Base-by-base conservation (phyloP, 192 early-diverging fungal species). In the Backusella circina region DNA sequence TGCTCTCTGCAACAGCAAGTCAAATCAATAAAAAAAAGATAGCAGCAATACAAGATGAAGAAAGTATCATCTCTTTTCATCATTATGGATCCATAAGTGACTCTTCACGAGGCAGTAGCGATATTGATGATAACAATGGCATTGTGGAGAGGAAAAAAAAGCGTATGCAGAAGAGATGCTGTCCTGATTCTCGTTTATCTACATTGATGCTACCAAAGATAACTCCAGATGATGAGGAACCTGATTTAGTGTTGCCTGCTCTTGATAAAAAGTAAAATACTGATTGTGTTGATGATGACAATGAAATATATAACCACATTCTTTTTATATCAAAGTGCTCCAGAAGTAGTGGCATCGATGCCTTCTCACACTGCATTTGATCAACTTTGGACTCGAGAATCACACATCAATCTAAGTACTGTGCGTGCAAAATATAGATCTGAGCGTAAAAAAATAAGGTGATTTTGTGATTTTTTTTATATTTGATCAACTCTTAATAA, bases 321-420 rank as follows among this genome's bases (percentile, higher is more conserved):
- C 9, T 67, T 5, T 30, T 28, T 35, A 66, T 50, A 33, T 71
- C 39, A 41, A 35, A 51, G 70, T 71, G 76, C 76, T 5, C 61
- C 65, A 50, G 76, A 77, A 67, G 76, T 77, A 1, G 72, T 41
- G 28, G 76, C 36, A 51, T 71, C 76, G 9, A 72, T 72, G 15
- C 61, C 64, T 1, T 37, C 71, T 23, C 21, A 41, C 8, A 31
- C 47, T 7, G 47, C 71, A 36, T 33, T 77, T 36, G 76, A 77
- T 32, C 76, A 77, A 30, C 30, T 77, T 30, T 72, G 72, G 12
- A 28, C 72, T 41, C 54, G 71, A 30, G 37, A 71, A 37, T 67
- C 76, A 4, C 70, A 77, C 37, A 65, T 77, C 41, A 77, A 77
- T 47, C 38, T 77, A 33, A 77, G 76, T 15, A 77, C 76, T 3